Conservation (phyloP, 352 stramenopile species). For the Phytophthora pinifolia region DNA sequence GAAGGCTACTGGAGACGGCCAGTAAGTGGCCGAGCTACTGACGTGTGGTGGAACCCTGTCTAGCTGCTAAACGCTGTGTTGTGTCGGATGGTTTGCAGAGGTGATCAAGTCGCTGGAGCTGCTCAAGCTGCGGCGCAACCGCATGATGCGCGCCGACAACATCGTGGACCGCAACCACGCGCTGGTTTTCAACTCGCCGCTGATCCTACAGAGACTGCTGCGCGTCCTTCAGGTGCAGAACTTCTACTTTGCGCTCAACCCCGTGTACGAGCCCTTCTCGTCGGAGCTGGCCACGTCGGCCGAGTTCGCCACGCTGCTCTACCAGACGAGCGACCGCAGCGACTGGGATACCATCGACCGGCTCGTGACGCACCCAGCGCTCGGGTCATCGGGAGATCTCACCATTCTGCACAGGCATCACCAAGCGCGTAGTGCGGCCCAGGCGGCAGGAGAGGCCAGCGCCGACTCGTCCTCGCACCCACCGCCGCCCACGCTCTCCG, state of each 20-base stretch:
- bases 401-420: slow-evolving; percentile 52
- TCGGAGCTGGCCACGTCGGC: slow-evolving; percentile 78
- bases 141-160: slow-evolving; percentile 77
- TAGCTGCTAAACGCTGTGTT: slow-evolving; percentile 13
- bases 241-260: slow-evolving; percentile 83
- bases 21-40: slow-evolving; percentile 39
- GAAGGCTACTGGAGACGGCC: slow-evolving; percentile 90
- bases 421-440: slow-evolving; percentile 20
- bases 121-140: slow-evolving; percentile 82
- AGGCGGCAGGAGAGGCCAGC: slow-evolving; percentile 7
- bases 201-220: slow-evolving; percentile 75
- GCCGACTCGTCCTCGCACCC: slow-evolving; percentile 23
- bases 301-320: slow-evolving; percentile 81
- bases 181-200: slow-evolving; percentile 86
- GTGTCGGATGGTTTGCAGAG: slow-evolving; percentile 38
- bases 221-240: slow-evolving; percentile 81
- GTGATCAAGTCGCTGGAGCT: slow-evolving; percentile 94
- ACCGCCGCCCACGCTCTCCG: slow-evolving; percentile 48
- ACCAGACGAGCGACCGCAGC: slow-evolving; percentile 67
- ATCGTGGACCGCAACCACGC: slow-evolving; percentile 94
- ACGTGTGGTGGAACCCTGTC: not conserved
- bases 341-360: slow-evolving; percentile 79
- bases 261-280: slow-evolving; percentile 81
- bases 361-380: slow-evolving; percentile 46
- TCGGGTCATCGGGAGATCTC: slow-evolving; percentile 51